Percentiles rank a stretch among this genome's conserved stretches.
Conservation (phyloP, 2,329 filamentous ascomycete genomes). For the Apiospora aurea region DNA sequence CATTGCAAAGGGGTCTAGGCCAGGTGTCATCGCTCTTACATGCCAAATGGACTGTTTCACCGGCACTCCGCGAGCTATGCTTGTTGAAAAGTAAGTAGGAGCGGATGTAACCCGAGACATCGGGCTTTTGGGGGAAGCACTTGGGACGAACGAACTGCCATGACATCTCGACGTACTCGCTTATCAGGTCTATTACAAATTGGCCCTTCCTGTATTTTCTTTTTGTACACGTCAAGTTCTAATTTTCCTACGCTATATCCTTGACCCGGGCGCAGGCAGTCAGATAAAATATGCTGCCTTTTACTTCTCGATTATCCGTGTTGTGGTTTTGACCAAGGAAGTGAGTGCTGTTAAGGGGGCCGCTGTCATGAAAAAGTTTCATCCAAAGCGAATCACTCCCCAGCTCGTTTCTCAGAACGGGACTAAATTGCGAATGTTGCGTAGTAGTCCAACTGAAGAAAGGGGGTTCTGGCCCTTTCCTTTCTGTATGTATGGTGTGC, state of each 20-base stretch:
- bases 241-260: neutral
- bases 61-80: neutral
- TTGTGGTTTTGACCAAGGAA: neutral
- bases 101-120: neutral
- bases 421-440: neutral
- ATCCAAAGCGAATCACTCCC: neutral
- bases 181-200: neutral
- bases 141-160: neutral
- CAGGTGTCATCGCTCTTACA: neutral
- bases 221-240: neutral
- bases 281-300: neutral
- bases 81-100: neutral
- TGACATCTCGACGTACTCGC: constrained; percentile 10
- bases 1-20: neutral
- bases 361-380: neutral
- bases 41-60: neutral
- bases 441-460: neutral
- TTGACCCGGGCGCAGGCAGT: neutral
- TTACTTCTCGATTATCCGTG: neutral
- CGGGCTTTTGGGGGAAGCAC: neutral
- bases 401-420: neutral
- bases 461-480: neutral
- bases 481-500: neutral
- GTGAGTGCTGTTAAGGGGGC: too few relatives aligned
- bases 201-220: neutral